Base-by-base conservation (phyloP, 2,329 filamentous ascomycete genomes). In the Ceratocystis colombiana region DNA sequence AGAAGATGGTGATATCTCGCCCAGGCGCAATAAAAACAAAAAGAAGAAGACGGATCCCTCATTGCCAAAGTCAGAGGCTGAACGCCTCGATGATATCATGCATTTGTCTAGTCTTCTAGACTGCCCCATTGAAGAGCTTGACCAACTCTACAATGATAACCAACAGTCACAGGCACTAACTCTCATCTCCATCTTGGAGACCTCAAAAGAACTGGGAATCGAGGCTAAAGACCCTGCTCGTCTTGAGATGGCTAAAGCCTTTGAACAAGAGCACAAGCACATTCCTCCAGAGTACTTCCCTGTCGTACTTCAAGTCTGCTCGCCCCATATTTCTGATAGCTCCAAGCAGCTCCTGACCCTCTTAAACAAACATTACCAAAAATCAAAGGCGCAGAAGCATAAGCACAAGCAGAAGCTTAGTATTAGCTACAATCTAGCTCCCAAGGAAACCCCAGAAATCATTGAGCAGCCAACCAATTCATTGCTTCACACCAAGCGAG, bases 61-160 rank as follows among this genome's bases (percentile, higher is more conserved):
- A 20, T 8, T 8, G 15, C 17, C 17, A 5, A 57, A 66, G 28
- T 28, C 37, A 7, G 61, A 62, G 50, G 48, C 64, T 17, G 37
- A 55, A 22, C 8, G 44, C 45, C 55, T 61, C 25, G 75, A 77
- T 44, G 76, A 79, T 37, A 76, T 81, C 41, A 70, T 73, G 3
- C 79, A 77, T 68, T 71, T 82, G 30, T 77, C 78, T 17, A 76
- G 80, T 57, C 74, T 76, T 55, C 74, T 81, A 8, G 73, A 76
- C 57, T 71, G 79, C 41, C 73, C 76, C 0, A 74, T 74, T 28
- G 75, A 75, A 2, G 76, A 79, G 33, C 76, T 79, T 4, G 74
- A 73, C 1, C 71, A 71, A 8, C 75, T 77, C 17, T 82, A 79
- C 68, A 71, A 73, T 28, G 73, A 74, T 5, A 75, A 74, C 37